Evolutionary conservation across 306 rosid genomes (phyloP).

Genomic region (Acacia acuminata): DNA sequence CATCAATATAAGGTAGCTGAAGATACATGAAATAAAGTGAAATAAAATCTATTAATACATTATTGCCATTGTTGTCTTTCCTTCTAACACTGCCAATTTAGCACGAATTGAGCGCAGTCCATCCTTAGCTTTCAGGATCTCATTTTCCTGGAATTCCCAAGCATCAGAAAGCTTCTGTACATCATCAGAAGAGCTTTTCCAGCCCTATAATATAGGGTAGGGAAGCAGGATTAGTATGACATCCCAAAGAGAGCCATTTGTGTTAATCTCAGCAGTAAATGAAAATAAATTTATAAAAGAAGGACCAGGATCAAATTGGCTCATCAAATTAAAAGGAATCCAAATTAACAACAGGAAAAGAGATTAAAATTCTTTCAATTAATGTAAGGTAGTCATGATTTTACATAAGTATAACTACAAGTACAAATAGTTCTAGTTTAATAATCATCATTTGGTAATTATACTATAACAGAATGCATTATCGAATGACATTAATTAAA

Average conservation of each 20-base stretch:
- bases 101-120: constrained; percentile 76
- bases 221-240: constrained; percentile 12
- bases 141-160: constrained; percentile 20
- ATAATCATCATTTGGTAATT: not conserved
- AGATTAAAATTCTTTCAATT: constrained; percentile 18
- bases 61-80: constrained; percentile 78
- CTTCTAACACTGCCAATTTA: constrained; percentile 78
- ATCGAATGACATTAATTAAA: not conserved
- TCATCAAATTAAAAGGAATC: not conserved
- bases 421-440: not conserved
- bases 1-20: not conserved
- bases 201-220: constrained; percentile 50
- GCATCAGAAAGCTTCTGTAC: constrained; percentile 26
- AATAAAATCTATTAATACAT: constrained; percentile 50
- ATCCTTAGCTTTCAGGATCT: constrained; percentile 55
- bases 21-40: constrained; percentile 18
- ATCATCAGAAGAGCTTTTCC: constrained; percentile 55
- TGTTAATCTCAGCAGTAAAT: not conserved
- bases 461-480: not conserved
- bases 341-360: constrained; percentile 3
- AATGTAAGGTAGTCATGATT: not conserved
- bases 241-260: constrained; percentile 12
- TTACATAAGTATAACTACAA: not conserved
- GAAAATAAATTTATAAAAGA: constrained; percentile 7
- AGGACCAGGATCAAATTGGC: not conserved